These are phyloP conservation scores for Acacia confusa DNA, from an alignment of 306 rosid genomes.

Conservation along the genomic window DNA sequence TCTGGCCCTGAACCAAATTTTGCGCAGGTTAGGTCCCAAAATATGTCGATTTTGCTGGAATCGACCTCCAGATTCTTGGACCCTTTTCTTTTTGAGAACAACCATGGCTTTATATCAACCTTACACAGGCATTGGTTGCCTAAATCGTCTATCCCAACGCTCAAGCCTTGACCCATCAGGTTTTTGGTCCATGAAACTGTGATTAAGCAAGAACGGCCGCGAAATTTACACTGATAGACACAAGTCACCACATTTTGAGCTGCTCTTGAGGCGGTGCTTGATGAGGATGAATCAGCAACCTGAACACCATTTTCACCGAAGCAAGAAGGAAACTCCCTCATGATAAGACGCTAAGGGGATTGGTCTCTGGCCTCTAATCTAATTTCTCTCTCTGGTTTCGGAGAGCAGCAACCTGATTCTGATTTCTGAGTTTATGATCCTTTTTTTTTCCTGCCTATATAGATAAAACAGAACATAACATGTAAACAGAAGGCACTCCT, in stretches of 20 bases:
- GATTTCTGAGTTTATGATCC: not conserved
- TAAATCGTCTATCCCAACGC: constrained; percentile 65
- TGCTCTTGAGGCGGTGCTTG: constrained; percentile 49
- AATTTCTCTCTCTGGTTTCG: constrained; percentile 6
- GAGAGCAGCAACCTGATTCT: not conserved
- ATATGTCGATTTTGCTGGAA: constrained; percentile 53
- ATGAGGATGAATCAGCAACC: constrained; percentile 68
- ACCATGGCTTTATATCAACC: constrained; percentile 87
- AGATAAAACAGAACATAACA: not conserved
- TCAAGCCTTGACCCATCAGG: constrained; percentile 83
- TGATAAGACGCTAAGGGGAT: constrained; percentile 24
- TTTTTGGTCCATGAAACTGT: constrained; percentile 84
- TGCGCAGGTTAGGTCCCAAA: constrained; percentile 79
- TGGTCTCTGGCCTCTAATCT: not conserved
- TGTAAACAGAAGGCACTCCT: constrained; percentile 19
- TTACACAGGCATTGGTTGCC: constrained; percentile 62
- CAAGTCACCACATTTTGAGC: constrained; percentile 79
- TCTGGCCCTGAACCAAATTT: constrained; percentile 83
- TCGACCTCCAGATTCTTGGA: constrained; percentile 67
- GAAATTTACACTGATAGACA: constrained; percentile 65
- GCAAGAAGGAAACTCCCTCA: constrained; percentile 95
- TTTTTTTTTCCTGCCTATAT: not conserved
- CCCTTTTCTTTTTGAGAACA: constrained; percentile 81
- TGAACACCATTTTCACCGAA: constrained; percentile 92
- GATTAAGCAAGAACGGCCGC: constrained; percentile 56